Base-by-base conservation (phyloP, 2,329 filamentous ascomycete genomes). In the Colletotrichum sp. region DNA sequence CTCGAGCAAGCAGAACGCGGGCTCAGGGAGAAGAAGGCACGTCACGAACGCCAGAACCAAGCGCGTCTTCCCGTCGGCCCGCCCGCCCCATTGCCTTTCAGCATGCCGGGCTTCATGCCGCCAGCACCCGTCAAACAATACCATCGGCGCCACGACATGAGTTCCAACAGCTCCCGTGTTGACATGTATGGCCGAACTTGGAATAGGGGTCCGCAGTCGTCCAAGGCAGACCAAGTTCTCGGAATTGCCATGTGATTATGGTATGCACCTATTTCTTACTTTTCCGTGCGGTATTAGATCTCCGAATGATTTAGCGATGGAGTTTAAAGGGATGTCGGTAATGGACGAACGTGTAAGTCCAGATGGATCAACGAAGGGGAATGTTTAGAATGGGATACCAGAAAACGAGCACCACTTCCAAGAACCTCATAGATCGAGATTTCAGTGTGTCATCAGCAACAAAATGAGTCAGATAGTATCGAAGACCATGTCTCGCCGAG, bases 201-300 rank as follows among this genome's bases (percentile, higher is more conserved):
- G 47, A 47, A 71, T 3, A 62, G 43, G 47, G 31, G 6, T 2
- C 18, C 33, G 11, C 62, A 54, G 15, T 66, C 68, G 57, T 38
- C 62, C 6, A 74, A 74, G 63, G 72, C 63, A 6, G 27, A 63
- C 3, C 62, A 72, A 8, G n/a, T 74, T 12, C 72, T 74, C n/a
- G 68, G 72, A 8, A 74, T 74, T n/a, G 72, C 72, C 8, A 36
- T 74, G 8, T 74, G 9, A 43, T 43, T 11, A 38, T 36, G 27
- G 16, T n/a, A 8, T 43, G 34, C 15, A 5, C 8, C 24, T 33
- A 15, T 43, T 43, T 62, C 33, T n/a, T 16, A 21, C 16, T 6
- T 34, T n/a, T 43, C 9, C 18, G 8, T 29, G 29, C 29, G 3
- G n/a, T n/a, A 16, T 16, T 47, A 29, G 29, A 31, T 8, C 27